Conservation (phyloP, 306 rosid genomes). For the Malus sylvestris region DNA sequence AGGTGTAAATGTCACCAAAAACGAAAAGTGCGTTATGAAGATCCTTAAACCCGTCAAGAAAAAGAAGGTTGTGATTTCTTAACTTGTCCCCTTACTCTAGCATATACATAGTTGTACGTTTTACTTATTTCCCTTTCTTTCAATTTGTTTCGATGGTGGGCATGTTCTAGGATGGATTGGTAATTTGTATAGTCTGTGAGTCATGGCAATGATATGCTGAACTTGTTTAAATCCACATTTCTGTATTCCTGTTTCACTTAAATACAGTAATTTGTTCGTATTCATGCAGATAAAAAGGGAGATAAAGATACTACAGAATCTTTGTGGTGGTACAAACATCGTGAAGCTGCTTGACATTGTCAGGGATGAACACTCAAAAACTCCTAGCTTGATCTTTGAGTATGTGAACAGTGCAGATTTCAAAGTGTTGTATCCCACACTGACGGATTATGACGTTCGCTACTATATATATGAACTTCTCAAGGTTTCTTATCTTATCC, state of each 20-base stretch:
- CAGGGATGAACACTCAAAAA: conserved; percentile 37
- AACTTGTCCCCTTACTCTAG: not conserved
- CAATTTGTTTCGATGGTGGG: not conserved
- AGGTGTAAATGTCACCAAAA: conserved; percentile 25
- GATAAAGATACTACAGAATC: conserved; percentile 46
- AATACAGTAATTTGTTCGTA: not conserved
- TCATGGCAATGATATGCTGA: not conserved
- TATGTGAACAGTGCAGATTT: conserved; percentile 43
- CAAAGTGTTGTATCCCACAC: conserved; percentile 33
- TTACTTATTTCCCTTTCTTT: not conserved
- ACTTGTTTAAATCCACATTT: not conserved
- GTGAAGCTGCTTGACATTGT: conserved; percentile 41
- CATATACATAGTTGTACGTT: not conserved
- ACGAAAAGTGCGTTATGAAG: conserved; percentile 23
- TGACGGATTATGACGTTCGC: conserved; percentile 44
- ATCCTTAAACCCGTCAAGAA: conserved; percentile 32
- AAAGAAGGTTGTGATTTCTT: conserved; percentile 17
- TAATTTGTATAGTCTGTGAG: too few relatives aligned
- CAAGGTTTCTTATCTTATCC: conserved; percentile 19
- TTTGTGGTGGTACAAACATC: conserved; percentile 38
- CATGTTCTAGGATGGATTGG: not conserved
- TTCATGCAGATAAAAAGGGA: conserved; percentile 37
- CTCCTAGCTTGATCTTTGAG: conserved; percentile 41
- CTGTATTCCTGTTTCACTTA: not conserved
- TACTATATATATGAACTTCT: conserved; percentile 41